These are phyloP conservation scores for Aspergillus quadrilineatus DNA, from an alignment of 2,329 filamentous ascomycete genomes.

Conservation along the genomic window DNA sequence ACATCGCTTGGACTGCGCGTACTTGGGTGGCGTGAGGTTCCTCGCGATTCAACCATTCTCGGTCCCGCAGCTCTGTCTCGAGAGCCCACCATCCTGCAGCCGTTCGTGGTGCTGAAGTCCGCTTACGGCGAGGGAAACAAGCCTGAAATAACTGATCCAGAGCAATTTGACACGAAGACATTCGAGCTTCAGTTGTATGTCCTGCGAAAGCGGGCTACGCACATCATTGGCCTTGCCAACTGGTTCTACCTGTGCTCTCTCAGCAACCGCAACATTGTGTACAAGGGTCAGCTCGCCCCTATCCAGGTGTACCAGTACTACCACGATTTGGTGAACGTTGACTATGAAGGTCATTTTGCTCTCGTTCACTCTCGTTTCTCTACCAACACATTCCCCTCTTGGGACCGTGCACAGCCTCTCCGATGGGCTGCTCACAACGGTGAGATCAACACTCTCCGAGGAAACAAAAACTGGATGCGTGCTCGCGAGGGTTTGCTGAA, in stretches of 20 bases:
- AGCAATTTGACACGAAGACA: slow-evolving; percentile 76
- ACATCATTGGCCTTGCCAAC: slow-evolving; percentile 92
- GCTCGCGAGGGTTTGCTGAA: slow-evolving; percentile 93
- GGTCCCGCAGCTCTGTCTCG: slow-evolving; percentile 89
- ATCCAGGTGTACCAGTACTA: slow-evolving; percentile 98
- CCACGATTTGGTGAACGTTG: slow-evolving; percentile 92
- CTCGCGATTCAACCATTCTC: slow-evolving; percentile 87
- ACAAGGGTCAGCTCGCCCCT: slow-evolving; percentile 94
- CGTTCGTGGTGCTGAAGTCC: slow-evolving; percentile 84
- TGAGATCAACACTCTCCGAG: slow-evolving; percentile 95
- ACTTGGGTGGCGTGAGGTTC: slow-evolving; percentile 93
- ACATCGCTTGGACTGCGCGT: slow-evolving; percentile 83
- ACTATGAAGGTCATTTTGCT: slow-evolving; percentile 96
- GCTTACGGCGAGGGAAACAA: slow-evolving; percentile 79
- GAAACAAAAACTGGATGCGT: slow-evolving; percentile 99
- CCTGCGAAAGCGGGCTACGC: slow-evolving; percentile 89
- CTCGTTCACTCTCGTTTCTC: slow-evolving; percentile 96
- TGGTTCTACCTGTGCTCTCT: slow-evolving; percentile 99
- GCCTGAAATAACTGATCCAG: slow-evolving; percentile 74
- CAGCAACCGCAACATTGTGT: slow-evolving; percentile 97
- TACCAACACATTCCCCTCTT: slow-evolving; percentile 97
- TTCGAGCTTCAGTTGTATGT: slow-evolving; percentile 95
- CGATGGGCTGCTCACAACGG: slow-evolving; percentile 98
- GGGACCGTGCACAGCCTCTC: slow-evolving; percentile 94
- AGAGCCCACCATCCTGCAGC: slow-evolving; percentile 92